Evolutionary conservation across 2,329 filamentous ascomycete species (phyloP).

Genomic region (Pseudocercospora macadamiae): DNA sequence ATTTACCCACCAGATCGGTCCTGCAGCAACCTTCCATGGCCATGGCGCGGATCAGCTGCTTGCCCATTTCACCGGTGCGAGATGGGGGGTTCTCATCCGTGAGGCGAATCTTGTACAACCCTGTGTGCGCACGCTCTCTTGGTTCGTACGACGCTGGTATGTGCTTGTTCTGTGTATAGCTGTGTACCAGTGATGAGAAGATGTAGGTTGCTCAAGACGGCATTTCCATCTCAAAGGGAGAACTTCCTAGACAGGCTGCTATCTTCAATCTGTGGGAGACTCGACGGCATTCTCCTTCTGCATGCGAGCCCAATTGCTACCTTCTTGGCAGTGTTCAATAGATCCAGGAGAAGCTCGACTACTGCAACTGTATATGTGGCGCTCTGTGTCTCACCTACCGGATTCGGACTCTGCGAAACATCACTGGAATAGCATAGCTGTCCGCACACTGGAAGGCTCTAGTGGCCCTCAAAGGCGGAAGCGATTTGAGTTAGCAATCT

Average conservation of each 20-base stretch:
- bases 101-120: neutral
- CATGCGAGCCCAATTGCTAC: neutral
- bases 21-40: conserved; percentile 6
- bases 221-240: neutral
- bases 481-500: too few relatives aligned
- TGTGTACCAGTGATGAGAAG: neutral
- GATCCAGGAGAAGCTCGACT: too few relatives aligned
- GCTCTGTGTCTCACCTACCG: too few relatives aligned
- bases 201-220: neutral
- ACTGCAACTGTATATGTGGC: too few relatives aligned
- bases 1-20: conserved; percentile 1
- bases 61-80: conserved; percentile 9
- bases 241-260: neutral
- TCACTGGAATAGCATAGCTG: too few relatives aligned
- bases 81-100: neutral
- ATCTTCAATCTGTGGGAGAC: neutral
- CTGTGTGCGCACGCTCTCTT: conserved; percentile 1
- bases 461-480: too few relatives aligned
- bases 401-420: too few relatives aligned
- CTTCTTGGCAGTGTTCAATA: too few relatives aligned
- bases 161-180: neutral
- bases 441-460: too few relatives aligned
- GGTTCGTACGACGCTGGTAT: conserved; percentile 1
- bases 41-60: conserved; percentile 14
- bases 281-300: neutral